phyloP scores from a whole-genome alignment of 352 stramenopile genomes.

The Aphanomyces invadans region DNA sequence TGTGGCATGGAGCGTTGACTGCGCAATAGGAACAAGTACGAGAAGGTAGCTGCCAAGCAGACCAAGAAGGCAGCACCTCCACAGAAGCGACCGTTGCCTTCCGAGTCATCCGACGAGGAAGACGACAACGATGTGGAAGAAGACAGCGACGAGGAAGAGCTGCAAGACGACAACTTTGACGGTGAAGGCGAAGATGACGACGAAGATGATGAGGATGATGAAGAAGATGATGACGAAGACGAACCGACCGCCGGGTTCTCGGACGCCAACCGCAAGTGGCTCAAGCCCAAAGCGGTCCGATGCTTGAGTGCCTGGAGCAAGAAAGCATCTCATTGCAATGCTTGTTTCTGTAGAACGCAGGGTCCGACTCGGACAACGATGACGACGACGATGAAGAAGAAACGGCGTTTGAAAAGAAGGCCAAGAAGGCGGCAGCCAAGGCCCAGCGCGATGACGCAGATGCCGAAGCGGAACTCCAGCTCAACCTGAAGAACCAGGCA shows the following conservation, averaged over 20 bases:
- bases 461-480: slow-evolving; percentile 75
- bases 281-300: slow-evolving; percentile 50
- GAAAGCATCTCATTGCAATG: too few relatives aligned
- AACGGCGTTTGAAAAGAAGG: slow-evolving; percentile 83
- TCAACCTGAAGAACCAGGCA: slow-evolving; percentile 83
- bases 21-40: slow-evolving; percentile 48
- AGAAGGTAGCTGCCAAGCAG: slow-evolving; percentile 69
- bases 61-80: slow-evolving; percentile 32
- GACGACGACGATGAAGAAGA: slow-evolving; percentile 58
- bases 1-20: neutral
- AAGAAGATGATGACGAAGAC: slow-evolving; percentile 33
- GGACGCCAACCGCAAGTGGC: slow-evolving; percentile 80
- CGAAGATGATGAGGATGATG: slow-evolving; percentile 41
- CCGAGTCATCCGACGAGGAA: slow-evolving; percentile 50
- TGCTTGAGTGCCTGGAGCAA: too few relatives aligned
- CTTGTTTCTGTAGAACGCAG: slow-evolving; percentile 10
- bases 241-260: slow-evolving; percentile 50
- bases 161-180: slow-evolving; percentile 32
- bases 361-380: slow-evolving; percentile 33
- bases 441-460: slow-evolving; percentile 60
- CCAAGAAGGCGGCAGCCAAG: slow-evolving; percentile 67
- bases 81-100: slow-evolving; percentile 51
- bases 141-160: slow-evolving; percentile 42
- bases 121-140: slow-evolving; percentile 43
- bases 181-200: slow-evolving; percentile 37